phyloP scores from a whole-genome alignment of 305 asterid genomes.

The Plantago lanceolata region DNA sequence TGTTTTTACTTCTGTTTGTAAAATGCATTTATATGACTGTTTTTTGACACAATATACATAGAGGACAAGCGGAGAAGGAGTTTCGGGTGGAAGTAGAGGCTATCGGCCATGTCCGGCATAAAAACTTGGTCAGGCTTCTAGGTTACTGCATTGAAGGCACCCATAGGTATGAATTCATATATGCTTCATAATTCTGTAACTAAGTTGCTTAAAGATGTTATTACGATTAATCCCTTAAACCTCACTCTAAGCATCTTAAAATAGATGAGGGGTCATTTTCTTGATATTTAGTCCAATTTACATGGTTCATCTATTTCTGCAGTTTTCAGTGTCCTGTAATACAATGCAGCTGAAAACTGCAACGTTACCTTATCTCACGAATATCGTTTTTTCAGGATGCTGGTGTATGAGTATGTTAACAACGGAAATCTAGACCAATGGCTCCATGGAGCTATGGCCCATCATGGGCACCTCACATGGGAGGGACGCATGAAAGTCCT shows the following conservation, averaged over 20 bases:
- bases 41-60: conserved; percentile 18
- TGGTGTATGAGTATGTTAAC: conserved; percentile 70
- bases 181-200: background rate
- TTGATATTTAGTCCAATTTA: conserved; percentile 1
- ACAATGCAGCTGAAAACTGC: conserved; percentile 5
- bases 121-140: conserved; percentile 69
- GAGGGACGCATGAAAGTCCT: conserved; percentile 76
- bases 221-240: conserved; percentile 6
- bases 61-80: conserved; percentile 87
- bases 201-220: background rate
- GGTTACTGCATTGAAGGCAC: conserved; percentile 86
- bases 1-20: background rate
- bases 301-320: background rate
- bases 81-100: conserved; percentile 87
- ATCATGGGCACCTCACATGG: conserved; percentile 68
- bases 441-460: conserved; percentile 76
- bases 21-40: background rate
- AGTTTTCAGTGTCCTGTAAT: background rate
- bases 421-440: conserved; percentile 85
- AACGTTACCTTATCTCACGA: background rate
- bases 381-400: conserved; percentile 35
- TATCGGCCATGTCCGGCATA: conserved; percentile 79
- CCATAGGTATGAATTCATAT: conserved; percentile 41
- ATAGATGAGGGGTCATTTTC: conserved; percentile 7
- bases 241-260: conserved; percentile 9